These are phyloP conservation scores for Teunomyces aglyptinius DNA, from an alignment of 805 yeast species.

Conservation along the genomic window DNA sequence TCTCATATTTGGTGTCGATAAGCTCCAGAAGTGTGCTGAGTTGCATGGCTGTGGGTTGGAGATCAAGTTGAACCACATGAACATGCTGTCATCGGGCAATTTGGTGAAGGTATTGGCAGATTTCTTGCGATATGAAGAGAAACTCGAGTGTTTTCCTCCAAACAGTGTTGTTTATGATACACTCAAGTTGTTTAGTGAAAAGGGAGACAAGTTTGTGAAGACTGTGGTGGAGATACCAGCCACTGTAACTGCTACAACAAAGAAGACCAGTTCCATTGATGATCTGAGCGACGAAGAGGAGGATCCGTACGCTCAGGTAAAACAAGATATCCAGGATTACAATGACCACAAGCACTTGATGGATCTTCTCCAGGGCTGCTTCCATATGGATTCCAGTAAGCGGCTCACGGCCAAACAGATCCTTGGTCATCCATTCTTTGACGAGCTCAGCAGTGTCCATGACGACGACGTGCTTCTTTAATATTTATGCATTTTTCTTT, in stretches of 20 bases:
- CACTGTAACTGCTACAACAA: not conserved
- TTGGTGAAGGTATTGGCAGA: slow-evolving; percentile 28
- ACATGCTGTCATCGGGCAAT: slow-evolving; percentile 24
- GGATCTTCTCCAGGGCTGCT: slow-evolving; percentile 55
- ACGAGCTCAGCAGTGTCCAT: slow-evolving; percentile 32
- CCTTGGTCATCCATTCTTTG: slow-evolving; percentile 58
- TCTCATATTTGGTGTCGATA: slow-evolving; percentile 70
- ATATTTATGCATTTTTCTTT: not conserved
- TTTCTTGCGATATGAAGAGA: slow-evolving; percentile 41
- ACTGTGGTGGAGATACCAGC: slow-evolving; percentile 15
- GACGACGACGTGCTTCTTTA: slow-evolving; percentile 32
- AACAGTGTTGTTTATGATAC: slow-evolving; percentile 75
- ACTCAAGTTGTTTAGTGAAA: slow-evolving; percentile 41
- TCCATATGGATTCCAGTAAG: slow-evolving; percentile 56
- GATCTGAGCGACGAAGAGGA: slow-evolving; percentile 12
- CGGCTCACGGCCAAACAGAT: slow-evolving; percentile 59
- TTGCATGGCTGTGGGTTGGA: slow-evolving; percentile 89
- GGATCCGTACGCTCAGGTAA: slow-evolving; percentile 14
- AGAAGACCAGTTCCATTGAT: not conserved
- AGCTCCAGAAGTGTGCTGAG: slow-evolving; percentile 72
- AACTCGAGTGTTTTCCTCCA: slow-evolving; percentile 60
- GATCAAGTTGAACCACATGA: slow-evolving; percentile 24
- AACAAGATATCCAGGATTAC: slow-evolving; percentile 25
- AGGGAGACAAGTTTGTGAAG: slow-evolving; percentile 32
- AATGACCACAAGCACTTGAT: slow-evolving; percentile 47